Evolutionary conservation across 2,329 filamentous ascomycete genomes (phyloP).

Genomic region (Akanthomyces lecanii): DNA sequence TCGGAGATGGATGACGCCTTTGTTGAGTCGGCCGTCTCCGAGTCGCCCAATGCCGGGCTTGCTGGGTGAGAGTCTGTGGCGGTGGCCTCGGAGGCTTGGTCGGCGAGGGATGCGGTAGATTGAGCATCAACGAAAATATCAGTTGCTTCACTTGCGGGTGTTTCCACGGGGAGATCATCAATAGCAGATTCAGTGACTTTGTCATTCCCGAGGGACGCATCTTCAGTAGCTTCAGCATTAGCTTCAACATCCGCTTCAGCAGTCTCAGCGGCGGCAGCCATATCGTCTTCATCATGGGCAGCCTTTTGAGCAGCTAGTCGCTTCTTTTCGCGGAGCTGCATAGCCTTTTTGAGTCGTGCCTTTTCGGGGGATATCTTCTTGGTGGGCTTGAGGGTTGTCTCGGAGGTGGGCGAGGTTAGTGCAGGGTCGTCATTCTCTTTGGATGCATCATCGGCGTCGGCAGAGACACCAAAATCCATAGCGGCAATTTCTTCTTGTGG

Average conservation of each 20-base stretch:
- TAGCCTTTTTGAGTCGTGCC: conserved; percentile 85
- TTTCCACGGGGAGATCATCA: conserved; percentile 39
- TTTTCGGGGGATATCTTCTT: conserved; percentile 78
- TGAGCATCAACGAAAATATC: conserved; percentile 38
- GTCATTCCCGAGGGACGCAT: not conserved
- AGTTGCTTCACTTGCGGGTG: conserved; percentile 42
- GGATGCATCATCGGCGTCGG: conserved; percentile 14
- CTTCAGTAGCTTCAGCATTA: conserved; percentile 18
- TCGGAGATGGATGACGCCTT: conserved; percentile 62
- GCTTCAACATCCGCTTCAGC: conserved; percentile 14
- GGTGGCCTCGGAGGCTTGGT: conserved; percentile 44
- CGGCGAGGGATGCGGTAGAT: conserved; percentile 39
- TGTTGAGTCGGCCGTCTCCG: conserved; percentile 56
- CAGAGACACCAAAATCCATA: conserved; percentile 33
- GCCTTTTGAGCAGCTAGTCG: conserved; percentile 28
- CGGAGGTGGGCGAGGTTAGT: conserved; percentile 17
- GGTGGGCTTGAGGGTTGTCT: conserved; percentile 42
- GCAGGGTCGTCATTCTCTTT: conserved; percentile 19
- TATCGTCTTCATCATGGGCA: conserved; percentile 24
- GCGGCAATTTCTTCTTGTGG: conserved; percentile 35
- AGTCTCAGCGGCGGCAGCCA: conserved; percentile 22
- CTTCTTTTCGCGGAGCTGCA: conserved; percentile 84
- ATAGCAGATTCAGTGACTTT: conserved; percentile 13
- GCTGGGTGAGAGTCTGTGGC: conserved; percentile 54
- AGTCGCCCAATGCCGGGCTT: conserved; percentile 50